Evolutionary conservation across 179 eudicot genomes (phyloP), one percentile per base, ranked within the genome.

Genomic region (Patellifolia procumbens): DNA sequence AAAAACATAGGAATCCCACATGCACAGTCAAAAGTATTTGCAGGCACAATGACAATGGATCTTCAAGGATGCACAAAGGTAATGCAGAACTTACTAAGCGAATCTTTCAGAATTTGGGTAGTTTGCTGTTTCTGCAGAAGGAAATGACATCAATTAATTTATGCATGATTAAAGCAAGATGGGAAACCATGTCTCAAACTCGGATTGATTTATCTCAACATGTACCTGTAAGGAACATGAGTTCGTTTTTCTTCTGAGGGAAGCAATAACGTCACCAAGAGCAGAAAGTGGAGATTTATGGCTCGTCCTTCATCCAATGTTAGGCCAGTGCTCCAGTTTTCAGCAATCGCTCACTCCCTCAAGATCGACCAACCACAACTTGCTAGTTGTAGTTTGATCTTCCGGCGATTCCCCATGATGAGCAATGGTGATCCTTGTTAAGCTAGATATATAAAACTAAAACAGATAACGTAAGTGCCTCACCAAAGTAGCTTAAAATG

Each of bases 311-410:
- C 92, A 78, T 91, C 90, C 16, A 91, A 81, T 56, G 88, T 91
- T 81, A 87, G 86, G 16, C 95, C 95, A 4, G 87, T 89, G 95
- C 95, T 74, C 92, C 92, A 0, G 95, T 91, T 84, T 91, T 91
- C 67, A 91, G 78, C 83, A 91, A 73, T 32, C 91, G 80, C 80
- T 91, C 92, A 74, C 95, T 91, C 60, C 95, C 95, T 70, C 95
- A 67, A 91, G 95, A 87, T 91, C 95, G 81, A 91, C 92, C 95
- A 91, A 86, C 95, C 95, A 91, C 80, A 91, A 60, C 79, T 89
- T 91, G 84, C 89, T 89, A 26, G 77, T 83, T 86, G 75, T 87
- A 46, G 79, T 48, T 76, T 76, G 82, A 49, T 84, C 83, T 78
- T 85, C 85, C 39, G 71, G 55, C 67, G 81, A 73, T 78, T 83